These are phyloP conservation scores for Phaffomyces antillensis DNA, from an alignment of 805 yeast genomes.

Conservation along the genomic window DNA sequence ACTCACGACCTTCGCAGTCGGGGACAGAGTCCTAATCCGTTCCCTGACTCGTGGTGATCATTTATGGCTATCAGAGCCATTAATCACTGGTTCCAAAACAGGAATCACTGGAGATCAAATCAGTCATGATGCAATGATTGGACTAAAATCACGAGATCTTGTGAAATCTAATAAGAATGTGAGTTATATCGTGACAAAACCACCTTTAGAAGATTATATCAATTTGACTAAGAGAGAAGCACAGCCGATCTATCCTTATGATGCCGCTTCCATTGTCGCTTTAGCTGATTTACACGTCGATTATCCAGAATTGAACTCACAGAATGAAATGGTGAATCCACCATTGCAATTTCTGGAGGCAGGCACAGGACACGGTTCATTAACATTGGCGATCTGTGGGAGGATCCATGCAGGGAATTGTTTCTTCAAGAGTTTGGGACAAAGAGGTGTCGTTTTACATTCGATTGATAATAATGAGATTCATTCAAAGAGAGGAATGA, in stretches of 20 bases:
- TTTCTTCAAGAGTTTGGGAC: slow-evolving; percentile 21
- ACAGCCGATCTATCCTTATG: slow-evolving; percentile 44
- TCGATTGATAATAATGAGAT: slow-evolving; percentile 33
- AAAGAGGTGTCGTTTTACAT: slow-evolving; percentile 39
- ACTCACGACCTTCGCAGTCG: slow-evolving; percentile 9
- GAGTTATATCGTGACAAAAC: slow-evolving; percentile 29
- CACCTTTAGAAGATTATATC: slow-evolving; percentile 43
- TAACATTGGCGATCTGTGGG: slow-evolving; percentile 36
- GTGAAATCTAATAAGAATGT: slow-evolving; percentile 23
- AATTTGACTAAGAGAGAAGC: slow-evolving; percentile 35
- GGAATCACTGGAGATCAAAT: slow-evolving; percentile 22
- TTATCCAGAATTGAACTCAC: slow-evolving; percentile 25
- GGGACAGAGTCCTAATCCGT: slow-evolving; percentile 17
- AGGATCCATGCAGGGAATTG: slow-evolving; percentile 39
- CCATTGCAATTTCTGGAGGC: slow-evolving; percentile 42
- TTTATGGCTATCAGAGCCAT: slow-evolving; percentile 21
- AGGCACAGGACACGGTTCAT: slow-evolving; percentile 51
- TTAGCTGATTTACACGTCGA: slow-evolving; percentile 41
- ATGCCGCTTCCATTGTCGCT: slow-evolving; percentile 40
- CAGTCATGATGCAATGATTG: slow-evolving; percentile 33
- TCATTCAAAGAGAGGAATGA: slow-evolving; percentile 37
- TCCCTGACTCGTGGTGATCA: slow-evolving; percentile 16
- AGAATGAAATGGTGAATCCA: slow-evolving; percentile 8
- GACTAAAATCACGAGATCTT: slow-evolving; percentile 28
- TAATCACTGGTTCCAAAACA: slow-evolving; percentile 12